Percentiles rank a stretch among this genome's conserved stretches.
These are phyloP conservation scores for Taxawa tesnikishii DNA, from an alignment of 2,329 filamentous ascomycete genomes.

Conservation along the genomic window DNA sequence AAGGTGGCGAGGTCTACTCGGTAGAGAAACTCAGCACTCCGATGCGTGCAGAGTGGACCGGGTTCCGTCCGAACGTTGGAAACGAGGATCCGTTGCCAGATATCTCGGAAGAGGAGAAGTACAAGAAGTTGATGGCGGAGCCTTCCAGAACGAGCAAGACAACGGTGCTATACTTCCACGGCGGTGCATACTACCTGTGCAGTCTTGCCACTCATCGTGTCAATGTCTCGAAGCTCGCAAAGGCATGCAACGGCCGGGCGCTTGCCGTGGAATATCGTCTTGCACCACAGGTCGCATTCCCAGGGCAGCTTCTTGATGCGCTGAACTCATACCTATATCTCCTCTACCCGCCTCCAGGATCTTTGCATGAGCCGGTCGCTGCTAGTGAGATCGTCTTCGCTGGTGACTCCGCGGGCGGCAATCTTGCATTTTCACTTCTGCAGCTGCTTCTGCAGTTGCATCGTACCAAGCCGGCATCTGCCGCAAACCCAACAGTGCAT, in stretches of 20 bases:
- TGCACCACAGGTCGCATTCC: conserved; percentile 63
- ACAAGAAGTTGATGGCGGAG: conserved; percentile 54
- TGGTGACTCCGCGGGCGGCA: conserved; percentile 68
- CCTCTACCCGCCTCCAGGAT: conserved; percentile 56
- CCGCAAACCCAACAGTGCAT: conserved; percentile 32
- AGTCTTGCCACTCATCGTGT: conserved; percentile 57
- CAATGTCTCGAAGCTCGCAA: conserved; percentile 48
- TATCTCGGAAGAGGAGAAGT: conserved; percentile 53
- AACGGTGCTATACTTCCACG: conserved; percentile 64
- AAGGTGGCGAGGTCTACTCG: conserved; percentile 24
- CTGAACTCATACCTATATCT: conserved; percentile 61
- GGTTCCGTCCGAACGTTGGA: conserved; percentile 47
- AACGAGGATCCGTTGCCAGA: conserved; percentile 38
- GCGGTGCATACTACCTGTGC: conserved; percentile 61
- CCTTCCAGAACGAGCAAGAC: conserved; percentile 38
- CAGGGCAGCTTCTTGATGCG: conserved; percentile 60
- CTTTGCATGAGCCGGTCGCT: conserved; percentile 53
- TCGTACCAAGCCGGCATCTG: conserved; percentile 24
- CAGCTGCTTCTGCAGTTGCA: conserved; percentile 57
- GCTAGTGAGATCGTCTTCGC: conserved; percentile 57
- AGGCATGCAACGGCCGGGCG: conserved; percentile 52
- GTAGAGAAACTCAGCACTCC: conserved; percentile 41
- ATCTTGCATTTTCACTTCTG: conserved; percentile 53
- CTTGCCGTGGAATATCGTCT: conserved; percentile 66
- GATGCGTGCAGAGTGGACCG: conserved; percentile 69